Conservation (phyloP, 768 basidiomycete genomes). For the Baorangia bicolor region DNA sequence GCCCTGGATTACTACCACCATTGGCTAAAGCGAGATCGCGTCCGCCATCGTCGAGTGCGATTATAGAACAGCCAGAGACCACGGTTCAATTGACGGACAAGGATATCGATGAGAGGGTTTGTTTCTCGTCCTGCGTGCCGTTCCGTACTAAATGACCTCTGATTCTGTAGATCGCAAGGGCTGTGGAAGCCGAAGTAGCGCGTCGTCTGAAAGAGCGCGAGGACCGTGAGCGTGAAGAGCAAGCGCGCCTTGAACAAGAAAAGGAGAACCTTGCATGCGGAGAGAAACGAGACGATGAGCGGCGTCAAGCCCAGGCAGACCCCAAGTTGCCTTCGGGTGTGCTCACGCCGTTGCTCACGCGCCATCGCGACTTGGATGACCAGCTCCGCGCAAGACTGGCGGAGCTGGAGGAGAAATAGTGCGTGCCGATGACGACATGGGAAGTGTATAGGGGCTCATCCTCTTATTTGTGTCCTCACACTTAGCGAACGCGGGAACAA, state of each 20-base stretch:
- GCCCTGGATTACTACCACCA: constrained; percentile 24
- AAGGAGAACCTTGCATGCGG: constrained; percentile 24
- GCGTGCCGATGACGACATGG: constrained; percentile 29
- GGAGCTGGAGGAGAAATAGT: constrained; percentile 76
- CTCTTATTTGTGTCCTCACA: neutral
- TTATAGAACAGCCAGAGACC: constrained; percentile 16
- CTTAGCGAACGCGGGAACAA: constrained; percentile 59
- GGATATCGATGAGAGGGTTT: constrained; percentile 73
- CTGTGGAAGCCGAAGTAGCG: constrained; percentile 73
- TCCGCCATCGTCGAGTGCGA: constrained; percentile 13
- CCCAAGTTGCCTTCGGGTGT: constrained; percentile 36
- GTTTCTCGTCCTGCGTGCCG: neutral
- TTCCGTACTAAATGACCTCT: neutral
- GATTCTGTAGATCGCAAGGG: constrained; percentile 57
- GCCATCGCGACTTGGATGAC: constrained; percentile 66
- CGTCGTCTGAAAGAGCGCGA: constrained; percentile 54
- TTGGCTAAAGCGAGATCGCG: constrained; percentile 21
- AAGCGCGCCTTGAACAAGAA: constrained; percentile 22
- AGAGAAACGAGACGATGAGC: constrained; percentile 16
- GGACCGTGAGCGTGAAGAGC: constrained; percentile 36
- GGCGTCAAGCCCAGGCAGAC: constrained; percentile 5
- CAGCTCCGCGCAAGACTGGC: constrained; percentile 62
- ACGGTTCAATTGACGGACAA: constrained; percentile 50
- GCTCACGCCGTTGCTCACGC: constrained; percentile 60
- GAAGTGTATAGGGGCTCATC: constrained; percentile 14